phyloP scores from a whole-genome alignment of 2,329 filamentous ascomycete species.

The Fusarium camptoceras region DNA sequence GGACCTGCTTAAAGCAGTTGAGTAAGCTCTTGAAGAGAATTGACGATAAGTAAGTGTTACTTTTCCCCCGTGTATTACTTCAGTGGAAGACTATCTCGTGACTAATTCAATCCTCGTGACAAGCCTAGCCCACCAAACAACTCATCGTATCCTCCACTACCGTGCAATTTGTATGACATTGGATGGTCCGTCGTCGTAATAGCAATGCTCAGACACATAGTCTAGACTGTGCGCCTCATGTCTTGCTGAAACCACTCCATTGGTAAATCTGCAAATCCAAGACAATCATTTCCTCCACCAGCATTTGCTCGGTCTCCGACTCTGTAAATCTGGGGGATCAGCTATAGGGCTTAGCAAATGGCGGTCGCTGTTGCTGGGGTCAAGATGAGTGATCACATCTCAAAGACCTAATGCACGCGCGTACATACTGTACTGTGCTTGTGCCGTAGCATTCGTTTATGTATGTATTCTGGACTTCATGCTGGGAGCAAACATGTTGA shows the following conservation, averaged over 20 bases:
- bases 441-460: slow-evolving; percentile 4
- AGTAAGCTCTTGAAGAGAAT: background rate
- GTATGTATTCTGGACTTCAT: background rate
- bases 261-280: slow-evolving; percentile 1
- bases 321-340: slow-evolving; percentile 11
- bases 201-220: background rate
- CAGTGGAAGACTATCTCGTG: slow-evolving; percentile 12
- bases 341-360: background rate
- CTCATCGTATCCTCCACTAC: slow-evolving; percentile 6
- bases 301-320: background rate
- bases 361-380: slow-evolving; percentile 27
- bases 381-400: slow-evolving; percentile 15
- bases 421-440: background rate
- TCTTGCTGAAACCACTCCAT: slow-evolving; percentile 25
- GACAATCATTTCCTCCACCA: slow-evolving; percentile 1
- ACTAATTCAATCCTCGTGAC: slow-evolving; percentile 6
- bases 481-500: slow-evolving; percentile 5
- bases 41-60: background rate
- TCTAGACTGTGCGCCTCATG: slow-evolving; percentile 8
- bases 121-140: background rate
- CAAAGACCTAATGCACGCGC: background rate
- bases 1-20: slow-evolving; percentile 11
- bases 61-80: background rate
- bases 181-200: background rate
- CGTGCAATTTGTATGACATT: slow-evolving; percentile 4